phyloP scores from a whole-genome alignment of 129 eudicot genomes.

The Chrysanthemum makinoi region DNA sequence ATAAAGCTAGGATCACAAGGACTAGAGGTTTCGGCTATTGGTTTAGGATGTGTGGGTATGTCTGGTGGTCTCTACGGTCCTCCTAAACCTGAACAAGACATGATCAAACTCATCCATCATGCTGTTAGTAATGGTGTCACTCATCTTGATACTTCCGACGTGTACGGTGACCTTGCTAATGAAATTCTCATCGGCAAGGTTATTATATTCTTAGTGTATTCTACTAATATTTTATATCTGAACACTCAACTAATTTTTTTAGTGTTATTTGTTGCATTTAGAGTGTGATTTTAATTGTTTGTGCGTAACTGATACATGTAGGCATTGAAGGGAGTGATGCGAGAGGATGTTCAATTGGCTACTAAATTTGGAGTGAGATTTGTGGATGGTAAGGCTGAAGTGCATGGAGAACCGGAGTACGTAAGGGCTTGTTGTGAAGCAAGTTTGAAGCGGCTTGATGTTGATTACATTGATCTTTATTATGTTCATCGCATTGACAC shows the following conservation, averaged over 20 bases:
- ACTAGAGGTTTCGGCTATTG: conserved; percentile 44
- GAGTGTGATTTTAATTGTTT: not conserved
- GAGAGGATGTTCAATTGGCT: conserved; percentile 62
- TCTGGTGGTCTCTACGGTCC: conserved; percentile 38
- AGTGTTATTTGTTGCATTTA: no score
- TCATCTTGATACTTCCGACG: conserved; percentile 49
- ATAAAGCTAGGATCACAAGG: conserved; percentile 54
- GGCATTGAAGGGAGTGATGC: conserved; percentile 63
- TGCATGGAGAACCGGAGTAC: conserved; percentile 48
- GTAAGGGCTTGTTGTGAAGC: conserved; percentile 62
- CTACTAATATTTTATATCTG: not conserved
- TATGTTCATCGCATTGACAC: conserved; percentile 58
- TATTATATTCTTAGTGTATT: not conserved
- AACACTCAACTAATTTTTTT: no score
- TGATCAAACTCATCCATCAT: conserved; percentile 48
- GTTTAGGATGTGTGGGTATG: conserved; percentile 58
- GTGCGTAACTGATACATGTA: conserved; percentile 16
- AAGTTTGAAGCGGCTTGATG: conserved; percentile 56
- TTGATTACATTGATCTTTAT: conserved; percentile 58
- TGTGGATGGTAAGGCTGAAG: conserved; percentile 13
- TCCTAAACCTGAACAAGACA: conserved; percentile 42
- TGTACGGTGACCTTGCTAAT: conserved; percentile 48
- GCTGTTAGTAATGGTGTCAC: conserved; percentile 51
- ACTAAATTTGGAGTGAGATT: conserved; percentile 54
- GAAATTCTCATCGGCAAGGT: conserved; percentile 53